Conservation (phyloP, 805 yeast species). For the Debaryomyces tyrocola region DNA sequence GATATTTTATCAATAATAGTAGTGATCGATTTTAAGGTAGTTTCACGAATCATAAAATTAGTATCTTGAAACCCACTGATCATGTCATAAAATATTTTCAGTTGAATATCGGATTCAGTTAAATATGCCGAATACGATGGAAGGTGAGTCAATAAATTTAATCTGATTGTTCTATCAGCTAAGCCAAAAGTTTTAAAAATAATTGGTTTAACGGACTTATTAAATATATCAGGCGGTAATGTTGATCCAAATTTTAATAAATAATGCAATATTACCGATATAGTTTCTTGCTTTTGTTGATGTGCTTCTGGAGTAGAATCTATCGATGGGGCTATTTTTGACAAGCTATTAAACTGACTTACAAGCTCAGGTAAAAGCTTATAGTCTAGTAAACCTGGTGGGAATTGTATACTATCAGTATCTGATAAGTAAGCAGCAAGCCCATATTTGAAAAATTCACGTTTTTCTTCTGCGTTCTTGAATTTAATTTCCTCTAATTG, state of each 20-base stretch:
- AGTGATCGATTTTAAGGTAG: constrained; percentile 67
- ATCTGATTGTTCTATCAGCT: constrained; percentile 75
- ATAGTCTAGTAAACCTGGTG: constrained; percentile 53
- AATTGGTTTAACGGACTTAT: constrained; percentile 53
- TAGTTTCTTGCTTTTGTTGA: constrained; percentile 36
- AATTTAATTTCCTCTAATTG: constrained; percentile 58
- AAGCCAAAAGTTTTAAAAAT: constrained; percentile 62
- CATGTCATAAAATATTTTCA: constrained; percentile 64
- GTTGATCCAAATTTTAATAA: constrained; percentile 37
- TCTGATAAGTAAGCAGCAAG: constrained; percentile 23
- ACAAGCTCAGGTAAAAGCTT: constrained; percentile 72
- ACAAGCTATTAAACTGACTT: constrained; percentile 37
- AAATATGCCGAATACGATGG: constrained; percentile 53
- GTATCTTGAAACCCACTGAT: constrained; percentile 86
- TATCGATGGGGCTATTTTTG: constrained; percentile 24
- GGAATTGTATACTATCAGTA: constrained; percentile 31
- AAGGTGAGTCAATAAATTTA: constrained; percentile 65
- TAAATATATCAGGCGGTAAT: constrained; percentile 34
- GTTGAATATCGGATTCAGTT: constrained; percentile 62
- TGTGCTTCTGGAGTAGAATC: constrained; percentile 28
- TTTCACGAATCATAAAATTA: constrained; percentile 75
- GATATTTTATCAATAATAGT: constrained; percentile 64
- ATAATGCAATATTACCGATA: constrained; percentile 38
- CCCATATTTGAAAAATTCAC: constrained; percentile 38
- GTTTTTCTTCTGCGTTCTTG: constrained; percentile 53